A percentile compares a stretch with the other conserved stretches of the same genome.
These are phyloP conservation scores for Artemisia argyi DNA, from an alignment of 129 eudicot species.

Conservation along the genomic window DNA sequence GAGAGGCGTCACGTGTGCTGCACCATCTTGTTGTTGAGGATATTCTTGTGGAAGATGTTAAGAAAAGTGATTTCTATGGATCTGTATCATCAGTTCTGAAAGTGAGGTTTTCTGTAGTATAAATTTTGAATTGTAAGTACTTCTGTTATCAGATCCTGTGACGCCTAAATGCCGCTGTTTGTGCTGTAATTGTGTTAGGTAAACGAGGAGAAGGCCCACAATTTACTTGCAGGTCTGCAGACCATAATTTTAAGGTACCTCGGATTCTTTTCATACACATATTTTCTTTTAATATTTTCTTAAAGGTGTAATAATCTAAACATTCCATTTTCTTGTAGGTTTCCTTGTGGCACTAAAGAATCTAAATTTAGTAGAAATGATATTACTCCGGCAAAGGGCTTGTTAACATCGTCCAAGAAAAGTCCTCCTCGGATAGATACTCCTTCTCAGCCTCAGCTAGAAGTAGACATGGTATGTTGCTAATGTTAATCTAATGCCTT, in stretches of 20 bases:
- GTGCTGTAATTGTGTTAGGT: conserved; percentile 44
- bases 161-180: conserved; percentile 5
- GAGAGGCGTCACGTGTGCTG: conserved; percentile 82
- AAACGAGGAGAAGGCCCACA: conserved; percentile 49
- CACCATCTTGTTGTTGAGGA: conserved; percentile 84
- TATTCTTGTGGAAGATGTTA: conserved; percentile 73
- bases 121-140: no score
- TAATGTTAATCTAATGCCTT: conserved; percentile 2
- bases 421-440: conserved; percentile 36
- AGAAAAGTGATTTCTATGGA: conserved; percentile 81
- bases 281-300: not conserved
- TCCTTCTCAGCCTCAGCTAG: conserved; percentile 48
- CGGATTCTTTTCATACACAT: not conserved
- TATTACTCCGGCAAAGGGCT: conserved; percentile 64
- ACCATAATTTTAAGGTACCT: conserved; percentile 62
- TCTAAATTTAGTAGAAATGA: conserved; percentile 46
- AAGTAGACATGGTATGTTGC: conserved; percentile 49
- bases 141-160: not conserved
- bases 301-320: not conserved
- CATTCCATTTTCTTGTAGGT: conserved; percentile 40
- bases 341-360: conserved; percentile 52
- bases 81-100: conserved; percentile 75
- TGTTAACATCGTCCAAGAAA: conserved; percentile 50
- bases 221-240: conserved; percentile 52
- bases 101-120: conserved; percentile 29